Base-by-base conservation (phyloP, 2,329 filamentous ascomycete species). In the Hypoxylon rubiginosum region DNA sequence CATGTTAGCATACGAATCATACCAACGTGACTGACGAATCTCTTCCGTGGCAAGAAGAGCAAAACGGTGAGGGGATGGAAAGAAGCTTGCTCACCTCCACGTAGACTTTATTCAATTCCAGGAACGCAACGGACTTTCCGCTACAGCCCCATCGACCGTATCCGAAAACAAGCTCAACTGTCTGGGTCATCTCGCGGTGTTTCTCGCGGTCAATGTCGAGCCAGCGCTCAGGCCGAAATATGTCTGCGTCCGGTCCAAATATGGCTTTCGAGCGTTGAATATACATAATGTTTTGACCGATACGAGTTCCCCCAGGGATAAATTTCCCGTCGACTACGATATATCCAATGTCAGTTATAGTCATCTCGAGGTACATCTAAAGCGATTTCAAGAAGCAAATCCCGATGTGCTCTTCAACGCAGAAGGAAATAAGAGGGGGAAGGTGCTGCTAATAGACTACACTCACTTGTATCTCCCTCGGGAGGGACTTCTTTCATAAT, bases 31-130 rank as follows among this genome's bases (percentile, higher is more conserved):
- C n/a, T n/a, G n/a, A n/a, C n/a, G n/a, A 10, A 8, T 15, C 51
- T 41, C 19, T 30, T 15, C 41, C 15, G 2, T 6, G 6, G 30
- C 17, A n/a, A 17, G 24, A 41, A 8, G 17, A 13, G 4, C n/a
- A 48, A 46, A 39, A n/a, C n/a, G n/a, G n/a, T n/a, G n/a, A 34
- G 10, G 28, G 34, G 24, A 21, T 36, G 28, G 11, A n/a, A 17
- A n/a, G n/a, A n/a, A n/a, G n/a, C n/a, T n/a, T n/a, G 26, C 19
- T 71, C 71, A 83, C 81, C 76, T 82, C 79, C 41, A 81, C 77
- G 49, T 80, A 73, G 2, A 77, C 67, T 65, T 84, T 84, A 60
- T 80, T 78, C 58, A 83, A 51, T 72, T 83, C 81, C 67, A 83
- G 79, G 54, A 79, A 71, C 6, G 81, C 81, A 32, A 83, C 78